Conservation (phyloP, 2,329 filamentous ascomycete genomes). For the Scortechinia acanthostroma region DNA sequence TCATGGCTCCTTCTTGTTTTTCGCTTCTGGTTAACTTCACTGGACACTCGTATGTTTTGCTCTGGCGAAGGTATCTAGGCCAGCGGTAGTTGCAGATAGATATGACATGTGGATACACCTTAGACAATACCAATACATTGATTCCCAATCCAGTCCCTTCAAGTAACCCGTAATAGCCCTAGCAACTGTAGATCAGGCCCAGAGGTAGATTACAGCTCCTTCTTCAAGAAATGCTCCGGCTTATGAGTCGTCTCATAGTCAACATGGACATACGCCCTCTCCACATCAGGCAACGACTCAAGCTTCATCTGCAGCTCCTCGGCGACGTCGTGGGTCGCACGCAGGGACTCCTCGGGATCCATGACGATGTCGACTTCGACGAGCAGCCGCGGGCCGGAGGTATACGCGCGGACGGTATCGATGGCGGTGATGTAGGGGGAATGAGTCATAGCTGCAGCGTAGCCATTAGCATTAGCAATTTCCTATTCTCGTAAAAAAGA, state of each 20-base stretch:
- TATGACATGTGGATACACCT: too few relatives aligned
- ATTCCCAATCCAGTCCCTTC: too few relatives aligned
- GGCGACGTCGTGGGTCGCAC: constrained; percentile 82
- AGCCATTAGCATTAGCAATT: too few relatives aligned
- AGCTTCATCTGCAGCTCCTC: constrained; percentile 91
- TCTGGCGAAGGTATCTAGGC: not conserved
- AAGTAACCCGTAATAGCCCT: too few relatives aligned
- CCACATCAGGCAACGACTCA: constrained; percentile 83
- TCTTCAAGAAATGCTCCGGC: constrained; percentile 69
- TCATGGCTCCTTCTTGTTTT: not conserved
- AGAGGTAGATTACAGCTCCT: constrained; percentile 36
- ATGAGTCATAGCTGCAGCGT: constrained; percentile 65
- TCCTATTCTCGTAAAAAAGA: not conserved
- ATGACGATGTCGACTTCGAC: constrained; percentile 97
- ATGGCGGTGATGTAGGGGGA: constrained; percentile 75
- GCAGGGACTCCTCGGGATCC: constrained; percentile 66
- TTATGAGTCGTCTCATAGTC: constrained; percentile 96
- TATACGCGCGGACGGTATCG: constrained; percentile 91
- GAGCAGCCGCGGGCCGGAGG: constrained; percentile 79
- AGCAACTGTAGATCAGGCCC: not conserved
- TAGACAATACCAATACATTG: too few relatives aligned
- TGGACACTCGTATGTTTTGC: too few relatives aligned
- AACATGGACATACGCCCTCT: constrained; percentile 91
- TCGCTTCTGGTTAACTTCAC: not conserved
- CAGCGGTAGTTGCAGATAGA: too few relatives aligned